A percentile compares a stretch with the other conserved stretches of the same genome.
phyloP scores from a whole-genome alignment of 75 land plant genomes.

The Pinus albicaulis region DNA sequence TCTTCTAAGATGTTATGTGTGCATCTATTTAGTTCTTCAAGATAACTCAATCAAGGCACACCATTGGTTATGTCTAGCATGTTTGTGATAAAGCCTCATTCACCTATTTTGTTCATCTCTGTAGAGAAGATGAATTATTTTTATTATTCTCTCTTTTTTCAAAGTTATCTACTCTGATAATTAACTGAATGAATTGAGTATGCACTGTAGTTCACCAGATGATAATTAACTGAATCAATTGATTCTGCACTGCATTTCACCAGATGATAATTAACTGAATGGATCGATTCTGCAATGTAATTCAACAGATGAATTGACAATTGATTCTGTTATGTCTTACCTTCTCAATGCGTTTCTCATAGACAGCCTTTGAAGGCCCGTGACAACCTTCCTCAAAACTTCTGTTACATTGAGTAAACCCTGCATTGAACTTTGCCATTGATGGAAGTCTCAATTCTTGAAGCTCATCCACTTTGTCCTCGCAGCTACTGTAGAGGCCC shows the following conservation, averaged over 20 bases:
- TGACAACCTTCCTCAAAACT: constrained; percentile 63
- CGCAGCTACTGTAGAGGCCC: constrained; percentile 53
- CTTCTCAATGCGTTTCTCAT: constrained; percentile 70
- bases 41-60: not conserved
- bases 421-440: constrained; percentile 88
- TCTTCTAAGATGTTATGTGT: not conserved
- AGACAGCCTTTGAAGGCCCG: constrained; percentile 70
- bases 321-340: constrained; percentile 16
- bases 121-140: not conserved
- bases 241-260: too few species aligned
- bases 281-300: too few species aligned
- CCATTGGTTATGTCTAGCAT: not conserved
- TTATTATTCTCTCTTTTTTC: not conserved
- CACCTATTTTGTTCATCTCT: not conserved
- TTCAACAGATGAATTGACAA: too few species aligned
- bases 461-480: constrained; percentile 81
- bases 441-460: constrained; percentile 83
- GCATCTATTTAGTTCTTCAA: not conserved
- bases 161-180: not conserved
- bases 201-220: too few species aligned
- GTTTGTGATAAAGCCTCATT: not conserved
- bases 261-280: too few species aligned
- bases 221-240: not conserved
- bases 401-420: constrained; percentile 67
- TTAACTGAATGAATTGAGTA: too few species aligned